phyloP scores from a whole-genome alignment of 768 basidiomycete genomes.

The Rhizopogon salebrosus region DNA sequence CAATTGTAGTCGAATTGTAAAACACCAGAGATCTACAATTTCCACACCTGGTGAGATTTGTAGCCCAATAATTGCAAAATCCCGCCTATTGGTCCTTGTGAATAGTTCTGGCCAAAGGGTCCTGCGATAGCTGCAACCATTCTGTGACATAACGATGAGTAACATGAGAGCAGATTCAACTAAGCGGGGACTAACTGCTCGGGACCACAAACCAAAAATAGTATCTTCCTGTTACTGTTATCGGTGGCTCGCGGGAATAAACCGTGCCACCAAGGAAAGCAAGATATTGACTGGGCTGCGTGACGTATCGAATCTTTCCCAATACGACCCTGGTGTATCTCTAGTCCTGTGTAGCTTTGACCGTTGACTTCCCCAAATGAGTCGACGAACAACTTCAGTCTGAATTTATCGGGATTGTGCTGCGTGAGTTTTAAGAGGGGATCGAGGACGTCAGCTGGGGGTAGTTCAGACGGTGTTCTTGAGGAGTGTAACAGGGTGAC shows the following conservation, averaged over 20 bases:
- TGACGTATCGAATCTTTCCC: slow-evolving; percentile 42
- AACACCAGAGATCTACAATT: slow-evolving; percentile 36
- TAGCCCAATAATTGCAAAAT: slow-evolving; percentile 61
- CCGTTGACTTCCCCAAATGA: slow-evolving; percentile 16
- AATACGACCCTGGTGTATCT: slow-evolving; percentile 49
- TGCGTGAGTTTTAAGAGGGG: slow-evolving; percentile 45
- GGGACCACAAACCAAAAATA: slow-evolving; percentile 84
- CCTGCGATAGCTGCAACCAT: slow-evolving; percentile 77
- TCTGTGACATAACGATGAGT: slow-evolving; percentile 29
- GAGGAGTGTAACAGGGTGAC: slow-evolving; percentile 76
- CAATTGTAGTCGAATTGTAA: not conserved
- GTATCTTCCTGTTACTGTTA: slow-evolving; percentile 33
- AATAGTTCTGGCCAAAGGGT: slow-evolving; percentile 68
- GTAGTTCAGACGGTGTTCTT: slow-evolving; percentile 54
- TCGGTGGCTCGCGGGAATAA: slow-evolving; percentile 10
- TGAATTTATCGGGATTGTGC: slow-evolving; percentile 50
- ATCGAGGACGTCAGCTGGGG: slow-evolving; percentile 57
- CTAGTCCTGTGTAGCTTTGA: slow-evolving; percentile 7
- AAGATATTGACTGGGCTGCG: slow-evolving; percentile 29
- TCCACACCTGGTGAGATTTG: slow-evolving; percentile 60
- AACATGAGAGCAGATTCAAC: not conserved
- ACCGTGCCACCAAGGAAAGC: slow-evolving; percentile 25
- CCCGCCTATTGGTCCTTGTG: slow-evolving; percentile 70
- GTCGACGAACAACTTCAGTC: slow-evolving; percentile 62
- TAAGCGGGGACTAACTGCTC: slow-evolving; percentile 51